Evolutionary conservation across 768 basidiomycete species (phyloP).

Genomic region (Mrakia gelida): DNA sequence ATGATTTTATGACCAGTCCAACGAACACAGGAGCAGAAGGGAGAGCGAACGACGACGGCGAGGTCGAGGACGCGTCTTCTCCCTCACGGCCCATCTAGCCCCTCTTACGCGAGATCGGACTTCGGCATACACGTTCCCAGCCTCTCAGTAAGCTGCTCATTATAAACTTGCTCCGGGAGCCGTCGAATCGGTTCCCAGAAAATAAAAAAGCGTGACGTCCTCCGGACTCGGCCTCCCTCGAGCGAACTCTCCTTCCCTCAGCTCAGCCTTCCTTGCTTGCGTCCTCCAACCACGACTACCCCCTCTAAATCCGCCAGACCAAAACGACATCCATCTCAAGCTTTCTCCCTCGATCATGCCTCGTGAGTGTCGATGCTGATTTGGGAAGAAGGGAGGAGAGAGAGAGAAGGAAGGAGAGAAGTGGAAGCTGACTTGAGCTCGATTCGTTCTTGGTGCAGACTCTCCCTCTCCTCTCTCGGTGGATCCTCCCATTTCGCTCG

Average conservation of each 20-base stretch:
- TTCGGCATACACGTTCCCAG: no score
- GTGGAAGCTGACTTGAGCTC: background rate
- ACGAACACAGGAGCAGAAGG: no score
- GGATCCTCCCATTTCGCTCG: constrained; percentile 17
- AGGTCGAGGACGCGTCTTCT: no score
- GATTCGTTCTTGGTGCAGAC: background rate
- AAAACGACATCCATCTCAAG: background rate
- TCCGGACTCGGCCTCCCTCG: background rate
- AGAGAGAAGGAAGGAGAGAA: background rate
- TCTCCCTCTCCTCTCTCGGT: background rate
- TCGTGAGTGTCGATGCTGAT: background rate
- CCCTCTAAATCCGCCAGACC: no score
- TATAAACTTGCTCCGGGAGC: no score
- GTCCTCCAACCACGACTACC: background rate
- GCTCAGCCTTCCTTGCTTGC: no score
- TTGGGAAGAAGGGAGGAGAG: background rate
- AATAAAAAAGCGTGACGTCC: background rate
- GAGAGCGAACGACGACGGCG: no score
- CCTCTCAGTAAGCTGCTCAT: no score
- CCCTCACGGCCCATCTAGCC: no score
- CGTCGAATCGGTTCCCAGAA: no score
- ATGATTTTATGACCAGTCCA: no score
- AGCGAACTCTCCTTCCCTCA: background rate
- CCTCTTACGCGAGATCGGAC: no score
- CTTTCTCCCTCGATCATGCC: background rate